These are phyloP conservation scores for Epichloe elymi DNA, from an alignment of 2,329 filamentous ascomycete genomes.

Conservation along the genomic window DNA sequence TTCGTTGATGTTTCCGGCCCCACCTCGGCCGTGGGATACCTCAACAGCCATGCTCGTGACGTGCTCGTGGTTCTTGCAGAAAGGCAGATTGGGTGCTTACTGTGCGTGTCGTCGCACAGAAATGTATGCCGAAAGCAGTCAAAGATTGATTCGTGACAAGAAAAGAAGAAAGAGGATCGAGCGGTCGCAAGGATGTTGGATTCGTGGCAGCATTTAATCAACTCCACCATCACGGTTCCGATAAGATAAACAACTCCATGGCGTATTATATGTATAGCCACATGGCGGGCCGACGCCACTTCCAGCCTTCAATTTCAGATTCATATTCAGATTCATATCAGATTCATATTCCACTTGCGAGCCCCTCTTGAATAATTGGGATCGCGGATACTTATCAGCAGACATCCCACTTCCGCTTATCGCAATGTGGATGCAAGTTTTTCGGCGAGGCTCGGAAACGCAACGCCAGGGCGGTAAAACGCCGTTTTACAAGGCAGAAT, in stretches of 20 bases:
- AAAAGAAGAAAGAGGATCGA: not conserved
- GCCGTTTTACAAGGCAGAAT: slow-evolving; percentile 24
- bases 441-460: not conserved
- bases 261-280: not conserved
- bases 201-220: not conserved
- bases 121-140: too few relatives aligned
- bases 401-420: not conserved
- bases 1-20: slow-evolving; percentile 46
- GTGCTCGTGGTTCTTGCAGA: not conserved
- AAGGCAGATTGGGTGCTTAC: too few relatives aligned
- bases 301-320: not conserved
- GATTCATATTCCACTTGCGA: too few relatives aligned
- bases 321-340: not conserved
- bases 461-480: slow-evolving; percentile 6
- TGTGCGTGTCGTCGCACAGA: too few relatives aligned
- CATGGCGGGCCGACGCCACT: not conserved
- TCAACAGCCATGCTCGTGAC: slow-evolving; percentile 24
- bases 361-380: not conserved
- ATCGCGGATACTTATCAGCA: not conserved
- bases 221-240: not conserved
- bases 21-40: slow-evolving; percentile 48
- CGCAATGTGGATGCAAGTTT: not conserved
- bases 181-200: not conserved
- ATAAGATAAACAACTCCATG: not conserved
- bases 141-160: not conserved